Conservation (phyloP, 75 land plant genomes). For the Chamaecyparis obtusa region DNA sequence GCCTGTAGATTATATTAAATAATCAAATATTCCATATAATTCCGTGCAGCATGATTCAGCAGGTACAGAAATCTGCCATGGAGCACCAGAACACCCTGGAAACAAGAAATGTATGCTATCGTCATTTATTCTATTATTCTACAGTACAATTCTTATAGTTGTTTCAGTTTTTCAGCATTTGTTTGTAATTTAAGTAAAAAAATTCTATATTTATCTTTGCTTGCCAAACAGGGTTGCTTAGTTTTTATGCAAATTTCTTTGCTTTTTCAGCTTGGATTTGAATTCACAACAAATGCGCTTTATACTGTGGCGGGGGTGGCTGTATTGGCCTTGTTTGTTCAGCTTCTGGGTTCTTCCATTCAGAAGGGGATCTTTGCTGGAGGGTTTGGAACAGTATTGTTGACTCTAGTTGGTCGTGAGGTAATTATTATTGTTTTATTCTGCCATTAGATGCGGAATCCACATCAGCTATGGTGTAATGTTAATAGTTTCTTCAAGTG, state of each 20-base stretch:
- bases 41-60: slow-evolving; percentile 76
- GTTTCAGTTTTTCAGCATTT: background rate
- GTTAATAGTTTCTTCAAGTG: background rate
- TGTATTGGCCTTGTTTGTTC: slow-evolving; percentile 93
- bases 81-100: slow-evolving; percentile 54
- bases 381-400: slow-evolving; percentile 91
- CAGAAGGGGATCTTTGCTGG: slow-evolving; percentile 97
- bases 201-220: background rate
- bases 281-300: slow-evolving; percentile 84
- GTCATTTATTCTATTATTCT: background rate
- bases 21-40: background rate
- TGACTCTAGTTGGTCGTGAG: slow-evolving; percentile 98
- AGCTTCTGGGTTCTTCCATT: slow-evolving; percentile 89
- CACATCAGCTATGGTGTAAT: background rate
- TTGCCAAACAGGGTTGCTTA: background rate
- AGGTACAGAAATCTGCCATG: slow-evolving; percentile 63
- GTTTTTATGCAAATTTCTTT: slow-evolving; percentile 7
- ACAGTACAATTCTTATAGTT: background rate
- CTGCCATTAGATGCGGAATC: background rate
- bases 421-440: slow-evolving; percentile 29
- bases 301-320: slow-evolving; percentile 92
- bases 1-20: background rate
- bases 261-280: slow-evolving; percentile 72
- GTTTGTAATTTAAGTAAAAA: background rate
- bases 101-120: slow-evolving; percentile 67